Conservation (phyloP, 805 yeast genomes). For the Candida verbasci region DNA sequence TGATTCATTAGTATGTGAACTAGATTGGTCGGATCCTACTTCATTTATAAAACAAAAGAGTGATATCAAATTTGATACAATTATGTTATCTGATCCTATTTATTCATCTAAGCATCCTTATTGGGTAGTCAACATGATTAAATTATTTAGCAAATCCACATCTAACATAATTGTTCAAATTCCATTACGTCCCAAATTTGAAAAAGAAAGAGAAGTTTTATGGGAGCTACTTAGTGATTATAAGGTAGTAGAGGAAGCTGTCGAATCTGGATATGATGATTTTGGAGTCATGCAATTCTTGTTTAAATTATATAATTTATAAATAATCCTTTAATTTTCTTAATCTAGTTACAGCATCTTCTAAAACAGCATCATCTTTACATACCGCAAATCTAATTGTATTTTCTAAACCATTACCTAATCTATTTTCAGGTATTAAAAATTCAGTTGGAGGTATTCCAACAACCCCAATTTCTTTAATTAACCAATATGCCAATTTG, state of each 20-base stretch:
- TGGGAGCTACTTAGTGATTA: constrained; percentile 49
- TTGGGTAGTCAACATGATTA: constrained; percentile 62
- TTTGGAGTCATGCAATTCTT: constrained; percentile 70
- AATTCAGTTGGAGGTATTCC: constrained; percentile 98
- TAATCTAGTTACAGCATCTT: constrained; percentile 77
- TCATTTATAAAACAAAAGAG: constrained; percentile 23
- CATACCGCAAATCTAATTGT: constrained; percentile 93
- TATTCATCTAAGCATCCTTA: constrained; percentile 79
- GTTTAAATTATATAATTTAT: constrained; percentile 34
- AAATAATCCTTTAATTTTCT: constrained; percentile 62
- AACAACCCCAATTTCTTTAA: constrained; percentile 88
- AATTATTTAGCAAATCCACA: constrained; percentile 30
- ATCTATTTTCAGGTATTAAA: constrained; percentile 56
- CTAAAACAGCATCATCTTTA: constrained; percentile 78
- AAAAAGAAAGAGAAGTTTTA: constrained; percentile 55
- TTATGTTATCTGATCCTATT: constrained; percentile 83
- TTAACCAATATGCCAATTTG: constrained; percentile 87
- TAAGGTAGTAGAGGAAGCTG: constrained; percentile 29
- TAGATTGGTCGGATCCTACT: constrained; percentile 79
- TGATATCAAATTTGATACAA: constrained; percentile 45
- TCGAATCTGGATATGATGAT: constrained; percentile 75
- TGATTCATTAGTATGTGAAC: constrained; percentile 36
- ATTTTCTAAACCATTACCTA: constrained; percentile 71
- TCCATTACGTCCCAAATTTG: constrained; percentile 68
- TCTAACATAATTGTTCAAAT: constrained; percentile 61